Evolutionary conservation across 495 filamentous ascomycete species (phyloP), one percentile per base, ranked within the genome.

Genomic region (Ramalina peruviana): DNA sequence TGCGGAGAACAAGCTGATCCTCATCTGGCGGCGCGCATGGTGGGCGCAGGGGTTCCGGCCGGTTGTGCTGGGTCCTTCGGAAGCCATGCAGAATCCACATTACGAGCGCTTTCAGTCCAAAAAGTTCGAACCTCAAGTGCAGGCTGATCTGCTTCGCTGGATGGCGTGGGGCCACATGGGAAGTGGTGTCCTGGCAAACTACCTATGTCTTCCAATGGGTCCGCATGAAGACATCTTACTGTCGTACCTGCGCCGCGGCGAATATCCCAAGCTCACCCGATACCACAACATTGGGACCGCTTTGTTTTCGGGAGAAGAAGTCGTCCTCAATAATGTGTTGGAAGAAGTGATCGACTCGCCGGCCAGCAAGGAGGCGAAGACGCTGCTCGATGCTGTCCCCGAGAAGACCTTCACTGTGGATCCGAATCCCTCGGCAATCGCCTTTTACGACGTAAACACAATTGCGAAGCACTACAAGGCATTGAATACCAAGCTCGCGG

Each of bases 161-260:
- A 66, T 94, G 49, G 92, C 92, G 3, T 98, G 89, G 89, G 87
- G 85, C 17, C 79, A 83, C 49, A 93, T 95, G 85, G 81, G 84
- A n/a, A 79, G 80, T 26, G 92, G 92, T 4, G 64, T 95, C 16
- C 73, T 98, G 10, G 77, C 82, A 19, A 80, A 92, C 60, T 83
- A 83, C 67, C 69, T 79, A 7, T 76, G 86, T 26, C 76, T 95
- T 46, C 92, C 92, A 15, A 96, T 96, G 89, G 88, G 76, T 1
- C 60, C 78, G 48, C 76, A 79, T 54, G 78, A 92, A 53, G 88
- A 94, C 54, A 58, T 74, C 4, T 66, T 88, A 7, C 67, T 98
- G 38, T 65, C 72, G 0, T 81, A 77, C 49, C 70, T 96, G 26
- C 80, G 90, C 41, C 72, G 80, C 7, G 86, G 85, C 36, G 74